Percentiles rank a stretch among this genome's conserved stretches.
Evolutionary conservation across 768 basidiomycete genomes (phyloP).

Genomic region (Exidia glandulosa): DNA sequence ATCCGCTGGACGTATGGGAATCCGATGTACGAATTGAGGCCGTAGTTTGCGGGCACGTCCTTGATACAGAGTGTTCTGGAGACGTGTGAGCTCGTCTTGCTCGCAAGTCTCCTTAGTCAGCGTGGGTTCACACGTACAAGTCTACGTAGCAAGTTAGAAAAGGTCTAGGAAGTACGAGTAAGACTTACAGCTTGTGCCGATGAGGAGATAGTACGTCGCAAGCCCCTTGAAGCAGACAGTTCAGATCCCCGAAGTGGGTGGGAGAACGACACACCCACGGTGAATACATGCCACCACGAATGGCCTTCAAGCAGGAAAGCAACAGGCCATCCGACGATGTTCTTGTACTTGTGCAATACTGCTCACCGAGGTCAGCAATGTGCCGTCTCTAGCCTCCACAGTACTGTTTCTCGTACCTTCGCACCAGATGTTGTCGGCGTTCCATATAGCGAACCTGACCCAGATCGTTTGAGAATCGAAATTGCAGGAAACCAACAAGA

Average conservation of each 20-base stretch:
- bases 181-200: slow-evolving; percentile 15
- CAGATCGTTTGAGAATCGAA: background rate
- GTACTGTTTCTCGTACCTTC: too few species aligned
- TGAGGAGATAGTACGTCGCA: slow-evolving; percentile 14
- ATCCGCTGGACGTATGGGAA: background rate
- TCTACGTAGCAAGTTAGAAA: background rate
- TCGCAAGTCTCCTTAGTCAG: background rate
- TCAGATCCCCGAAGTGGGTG: too few species aligned
- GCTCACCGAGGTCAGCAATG: too few species aligned
- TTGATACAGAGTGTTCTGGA: slow-evolving; percentile 49
- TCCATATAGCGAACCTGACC: slow-evolving; percentile 38
- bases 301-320: slow-evolving; percentile 65
- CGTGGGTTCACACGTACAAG: background rate
- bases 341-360: slow-evolving; percentile 45
- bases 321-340: slow-evolving; percentile 46
- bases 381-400: too few species aligned
- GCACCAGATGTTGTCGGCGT: slow-evolving; percentile 72
- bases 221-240: too few species aligned
- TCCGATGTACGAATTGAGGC: background rate
- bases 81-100: background rate
- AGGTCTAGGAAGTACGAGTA: background rate
- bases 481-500: background rate
- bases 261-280: too few species aligned
- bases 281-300: slow-evolving; percentile 67
- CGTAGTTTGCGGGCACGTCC: slow-evolving; percentile 21